Evolutionary conservation across 2,329 filamentous ascomycete genomes (phyloP).

Genomic region (Talaromyces atroroseus): DNA sequence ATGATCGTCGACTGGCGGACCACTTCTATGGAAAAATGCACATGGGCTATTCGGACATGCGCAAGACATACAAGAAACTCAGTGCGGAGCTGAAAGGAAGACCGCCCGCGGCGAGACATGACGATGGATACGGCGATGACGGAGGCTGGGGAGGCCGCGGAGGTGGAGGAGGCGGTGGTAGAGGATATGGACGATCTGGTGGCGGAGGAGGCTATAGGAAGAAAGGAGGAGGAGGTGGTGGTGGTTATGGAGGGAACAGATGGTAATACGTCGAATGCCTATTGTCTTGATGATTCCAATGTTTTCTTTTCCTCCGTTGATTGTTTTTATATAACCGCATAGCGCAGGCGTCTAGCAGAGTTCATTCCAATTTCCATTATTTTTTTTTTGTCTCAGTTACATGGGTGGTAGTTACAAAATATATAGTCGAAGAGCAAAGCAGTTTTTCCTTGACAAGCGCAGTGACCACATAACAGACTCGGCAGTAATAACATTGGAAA

Average conservation of each 20-base stretch:
- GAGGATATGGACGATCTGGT: constrained; percentile 32
- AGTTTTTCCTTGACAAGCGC: constrained; percentile 1
- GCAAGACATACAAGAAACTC: constrained; percentile 83
- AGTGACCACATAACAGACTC: neutral
- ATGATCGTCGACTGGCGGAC: constrained; percentile 87
- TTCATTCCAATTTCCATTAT: constrained; percentile 8
- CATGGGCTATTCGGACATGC: constrained; percentile 94
- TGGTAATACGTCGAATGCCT: neutral
- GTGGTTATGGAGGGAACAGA: constrained; percentile 1
- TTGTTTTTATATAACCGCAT: constrained; percentile 27
- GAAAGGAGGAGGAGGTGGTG: constrained; percentile 30
- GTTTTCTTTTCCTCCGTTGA: constrained; percentile 9
- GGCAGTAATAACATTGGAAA: neutral
- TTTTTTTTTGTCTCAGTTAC: constrained; percentile 16
- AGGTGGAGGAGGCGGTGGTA: constrained; percentile 44
- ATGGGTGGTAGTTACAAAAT: neutral
- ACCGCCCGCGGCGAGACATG: constrained; percentile 53
- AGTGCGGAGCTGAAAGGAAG: constrained; percentile 78
- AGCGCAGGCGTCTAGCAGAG: constrained; percentile 36
- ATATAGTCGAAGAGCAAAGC: constrained; percentile 18
- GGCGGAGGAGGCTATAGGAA: constrained; percentile 45
- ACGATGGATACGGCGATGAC: constrained; percentile 51
- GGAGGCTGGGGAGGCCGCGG: constrained; percentile 48
- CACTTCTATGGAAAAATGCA: constrained; percentile 99
- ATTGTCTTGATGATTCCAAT: constrained; percentile 11